Percentiles rank a stretch among this genome's conserved stretches.
Evolutionary conservation across 1,139 yeast species (phyloP).

Genomic region (Kodamaea sp.): DNA sequence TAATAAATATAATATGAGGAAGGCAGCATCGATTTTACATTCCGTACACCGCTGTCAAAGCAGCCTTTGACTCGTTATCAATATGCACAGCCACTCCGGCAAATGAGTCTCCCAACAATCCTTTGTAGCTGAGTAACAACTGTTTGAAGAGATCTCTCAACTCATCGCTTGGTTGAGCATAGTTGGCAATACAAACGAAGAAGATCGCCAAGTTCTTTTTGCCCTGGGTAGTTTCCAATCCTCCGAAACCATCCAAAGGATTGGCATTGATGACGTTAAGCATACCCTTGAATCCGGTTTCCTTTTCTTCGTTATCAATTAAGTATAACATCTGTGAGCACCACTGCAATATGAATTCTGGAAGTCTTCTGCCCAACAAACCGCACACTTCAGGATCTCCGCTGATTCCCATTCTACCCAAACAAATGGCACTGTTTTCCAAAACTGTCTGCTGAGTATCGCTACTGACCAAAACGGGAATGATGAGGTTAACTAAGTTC

Average conservation of each 20-base stretch:
- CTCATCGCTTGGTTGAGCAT: slow-evolving; percentile 51
- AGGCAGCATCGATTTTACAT: slow-evolving; percentile 12
- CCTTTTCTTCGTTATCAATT: slow-evolving; percentile 80
- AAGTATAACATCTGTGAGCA: slow-evolving; percentile 62
- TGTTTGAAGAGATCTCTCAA: slow-evolving; percentile 47
- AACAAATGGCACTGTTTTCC: slow-evolving; percentile 89
- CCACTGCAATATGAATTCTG: slow-evolving; percentile 65
- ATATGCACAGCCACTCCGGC: slow-evolving; percentile 34
- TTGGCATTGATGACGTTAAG: slow-evolving; percentile 61
- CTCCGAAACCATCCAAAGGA: slow-evolving; percentile 64
- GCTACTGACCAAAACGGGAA: slow-evolving; percentile 61
- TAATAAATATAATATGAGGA: neutral
- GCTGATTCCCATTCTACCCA: slow-evolving; percentile 82
- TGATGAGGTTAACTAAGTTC: slow-evolving; percentile 60
- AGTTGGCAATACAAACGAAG: slow-evolving; percentile 64
- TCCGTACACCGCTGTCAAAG: slow-evolving; percentile 25
- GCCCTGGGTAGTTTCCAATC: slow-evolving; percentile 46
- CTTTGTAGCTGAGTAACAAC: slow-evolving; percentile 47
- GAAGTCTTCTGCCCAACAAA: slow-evolving; percentile 54
- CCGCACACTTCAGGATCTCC: slow-evolving; percentile 60
- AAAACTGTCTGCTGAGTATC: slow-evolving; percentile 65
- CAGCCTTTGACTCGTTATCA: slow-evolving; percentile 31
- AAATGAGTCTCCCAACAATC: slow-evolving; percentile 49
- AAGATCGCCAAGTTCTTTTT: slow-evolving; percentile 54
- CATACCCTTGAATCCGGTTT: slow-evolving; percentile 77